A percentile compares a stretch with the other conserved stretches of the same genome.
Evolutionary conservation across 2,329 filamentous ascomycete species (phyloP).

Genomic region (Ascochyta pisi): DNA sequence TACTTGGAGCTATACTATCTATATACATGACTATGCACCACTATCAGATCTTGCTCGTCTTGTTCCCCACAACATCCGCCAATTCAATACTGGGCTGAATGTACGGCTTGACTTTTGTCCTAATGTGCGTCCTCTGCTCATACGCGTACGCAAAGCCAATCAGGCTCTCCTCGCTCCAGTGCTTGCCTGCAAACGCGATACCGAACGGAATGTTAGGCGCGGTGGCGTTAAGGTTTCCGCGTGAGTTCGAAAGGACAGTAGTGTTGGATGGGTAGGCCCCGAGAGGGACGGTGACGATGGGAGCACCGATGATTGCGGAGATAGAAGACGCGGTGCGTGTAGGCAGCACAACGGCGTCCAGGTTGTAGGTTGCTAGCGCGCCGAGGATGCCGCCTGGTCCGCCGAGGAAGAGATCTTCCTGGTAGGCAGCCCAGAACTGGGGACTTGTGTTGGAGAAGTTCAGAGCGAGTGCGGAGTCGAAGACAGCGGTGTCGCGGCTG

Average conservation of each 20-base stretch:
- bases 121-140: conserved; percentile 65
- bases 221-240: conserved; percentile 60
- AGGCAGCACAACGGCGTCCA: conserved; percentile 69
- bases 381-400: conserved; percentile 67
- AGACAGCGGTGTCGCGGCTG: conserved; percentile 63
- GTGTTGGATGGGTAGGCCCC: conserved; percentile 62
- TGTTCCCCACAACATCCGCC: conserved; percentile 48
- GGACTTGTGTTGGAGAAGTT: conserved; percentile 65
- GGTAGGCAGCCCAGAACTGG: conserved; percentile 64
- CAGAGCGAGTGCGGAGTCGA: conserved; percentile 61
- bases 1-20: neutral
- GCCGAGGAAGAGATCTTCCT: conserved; percentile 61
- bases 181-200: conserved; percentile 66
- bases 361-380: conserved; percentile 61
- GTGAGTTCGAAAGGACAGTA: conserved; percentile 53
- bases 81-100: conserved; percentile 59
- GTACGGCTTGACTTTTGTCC: conserved; percentile 58
- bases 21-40: neutral
- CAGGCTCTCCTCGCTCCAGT: conserved; percentile 67
- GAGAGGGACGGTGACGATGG: conserved; percentile 69
- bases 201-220: conserved; percentile 68
- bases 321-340: conserved; percentile 57
- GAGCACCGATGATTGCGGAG: conserved; percentile 64
- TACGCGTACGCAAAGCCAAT: conserved; percentile 73
- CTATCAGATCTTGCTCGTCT: conserved; percentile 1